Evolutionary conservation across 805 yeast genomes (phyloP), one percentile per base, ranked within the genome.

Genomic region (Ogataea ramenticola): DNA sequence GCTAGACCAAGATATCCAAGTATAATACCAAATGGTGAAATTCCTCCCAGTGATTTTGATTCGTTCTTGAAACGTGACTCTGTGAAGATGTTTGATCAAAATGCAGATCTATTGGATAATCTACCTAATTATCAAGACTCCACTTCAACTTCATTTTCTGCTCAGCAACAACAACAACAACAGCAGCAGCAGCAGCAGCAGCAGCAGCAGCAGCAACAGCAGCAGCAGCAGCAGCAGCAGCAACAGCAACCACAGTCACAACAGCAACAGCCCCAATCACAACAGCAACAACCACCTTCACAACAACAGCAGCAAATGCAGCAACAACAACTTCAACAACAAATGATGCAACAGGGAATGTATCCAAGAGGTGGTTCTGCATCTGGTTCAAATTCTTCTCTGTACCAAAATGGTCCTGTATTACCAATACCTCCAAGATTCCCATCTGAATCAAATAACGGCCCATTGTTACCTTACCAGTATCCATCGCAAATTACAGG

Each of bases 61-160:
- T 49, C 43, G n/a, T 64, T 64, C 44, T 46, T 64, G 43, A 66
- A 65, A 46, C 48, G 67, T 34, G 71, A 66, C 34, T 57, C 65
- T 40, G 54, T 49, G 40, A 53, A 58, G 22, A 48, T 59, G 11
- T 54, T 60, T 44, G 61, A 58, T 17, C 56, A 57, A 34, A 47
- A 41, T 16, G 43, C 54, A 14, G 64, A 60, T 37, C 43, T 57
- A 19, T 41, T 60, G 37, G 41, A 61, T 42, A 51, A 53, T 42
- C 45, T 56, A 29, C 60, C 60, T 20, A 45, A 49, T 41, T 49
- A 49, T 30, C 49, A 48, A 35, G 56, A 55, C 14, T 58, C 35
- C 27, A 6, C 27, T 21, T 19, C 33, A 16, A 11, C 2, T 15
- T 15, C 39, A 22, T 15, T 15, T 22, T 7, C 20, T 5, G 8